phyloP scores from a whole-genome alignment of 2,329 filamentous ascomycete species.

The Calonectria pseudoturangicola region DNA sequence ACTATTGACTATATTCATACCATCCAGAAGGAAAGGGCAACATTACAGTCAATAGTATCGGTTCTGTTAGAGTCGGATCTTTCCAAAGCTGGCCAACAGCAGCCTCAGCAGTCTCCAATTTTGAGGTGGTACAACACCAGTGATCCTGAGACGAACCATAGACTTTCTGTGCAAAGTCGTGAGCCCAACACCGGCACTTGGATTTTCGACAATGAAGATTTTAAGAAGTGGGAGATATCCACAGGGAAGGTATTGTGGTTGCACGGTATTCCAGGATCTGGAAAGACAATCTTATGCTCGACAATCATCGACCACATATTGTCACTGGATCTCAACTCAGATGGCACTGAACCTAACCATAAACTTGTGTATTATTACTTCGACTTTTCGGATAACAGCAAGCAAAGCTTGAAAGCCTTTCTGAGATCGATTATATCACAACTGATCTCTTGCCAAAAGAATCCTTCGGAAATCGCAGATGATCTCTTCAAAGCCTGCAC shows the following conservation, averaged over 20 bases:
- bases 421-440: constrained; percentile 4
- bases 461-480: background rate
- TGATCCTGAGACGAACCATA: constrained; percentile 19
- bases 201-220: background rate
- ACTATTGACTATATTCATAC: background rate
- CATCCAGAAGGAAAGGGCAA: background rate
- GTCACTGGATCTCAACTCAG: background rate
- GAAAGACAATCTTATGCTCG: constrained; percentile 13
- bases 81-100: background rate
- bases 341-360: background rate
- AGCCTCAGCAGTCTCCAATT: background rate
- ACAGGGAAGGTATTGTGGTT: background rate
- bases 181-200: constrained; percentile 11
- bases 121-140: constrained; percentile 10
- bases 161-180: background rate
- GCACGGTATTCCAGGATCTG: constrained; percentile 4
- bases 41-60: background rate
- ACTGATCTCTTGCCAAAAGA: background rate
- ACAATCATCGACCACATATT: background rate
- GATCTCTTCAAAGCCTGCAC: background rate
- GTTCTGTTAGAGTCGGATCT: background rate
- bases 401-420: background rate
- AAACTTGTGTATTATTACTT: constrained; percentile 3
- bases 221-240: background rate
- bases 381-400: constrained; percentile 7